Evolutionary conservation across 768 basidiomycete genomes (phyloP), one percentile per base, ranked within the genome.

Genomic region (Pleurotus djamor): DNA sequence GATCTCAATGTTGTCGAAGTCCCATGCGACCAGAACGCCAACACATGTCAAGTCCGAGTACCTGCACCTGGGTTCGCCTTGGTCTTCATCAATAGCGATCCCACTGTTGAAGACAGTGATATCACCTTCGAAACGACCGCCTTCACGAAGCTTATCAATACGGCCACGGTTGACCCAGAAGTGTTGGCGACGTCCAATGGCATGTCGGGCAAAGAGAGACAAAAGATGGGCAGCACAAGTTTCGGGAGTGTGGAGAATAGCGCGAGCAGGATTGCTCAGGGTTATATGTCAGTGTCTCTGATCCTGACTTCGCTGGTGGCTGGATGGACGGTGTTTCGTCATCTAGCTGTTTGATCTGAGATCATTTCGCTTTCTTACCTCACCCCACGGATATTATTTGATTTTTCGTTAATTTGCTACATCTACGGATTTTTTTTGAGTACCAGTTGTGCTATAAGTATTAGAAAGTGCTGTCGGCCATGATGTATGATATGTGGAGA

Each of bases 31-130:
- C 73, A 76, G 52, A 69, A 68, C 9, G 72, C 73, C 36, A 76
- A 79, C 61, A 73, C 77, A 2, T 93, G 91, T 69, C 64, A 72
- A 17, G 74, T 92, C 50, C 76, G 77, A 4, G 82, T 93, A 49
- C 80, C 82, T 35, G 87, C 89, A 0, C 91, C 92, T 0, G 84
- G 83, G 45, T 86, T 88, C 61, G 90, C 89, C 1, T 76, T 93
- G 48, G 87, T 93, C 60, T 91, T 90, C 77, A 73, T 93, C 37
- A 80, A 76, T 4, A 71, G 76, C 52, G 61, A 69, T 33, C 76
- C 71, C 33, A 76, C 77, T 4, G 64, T 54, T 64, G 3, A 73
- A 69, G 51, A 65, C 70, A 4, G 68, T 67, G 32, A 67, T 10
- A 64, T 64, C 62, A 86, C 84, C 16, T 89, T 84, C 68, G 58